Base-by-base conservation (phyloP, 2,329 filamentous ascomycete species). In the Aspergillus calidoustus region DNA sequence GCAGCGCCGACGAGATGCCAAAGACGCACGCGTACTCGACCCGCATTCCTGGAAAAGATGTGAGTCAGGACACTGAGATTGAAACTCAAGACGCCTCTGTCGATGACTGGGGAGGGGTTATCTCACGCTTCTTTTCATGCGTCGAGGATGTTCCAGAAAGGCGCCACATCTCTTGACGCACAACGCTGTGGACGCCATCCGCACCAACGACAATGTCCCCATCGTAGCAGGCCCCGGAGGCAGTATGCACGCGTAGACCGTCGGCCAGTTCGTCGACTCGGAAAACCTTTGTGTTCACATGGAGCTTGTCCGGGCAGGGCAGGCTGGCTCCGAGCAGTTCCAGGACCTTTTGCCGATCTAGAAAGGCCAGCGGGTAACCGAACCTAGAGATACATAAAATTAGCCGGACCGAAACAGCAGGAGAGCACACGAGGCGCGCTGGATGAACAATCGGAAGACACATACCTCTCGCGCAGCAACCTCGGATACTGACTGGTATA, bases 251-350 rank as follows among this genome's bases (percentile, higher is more conserved):
- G 1, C 57, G 60, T 3, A 74, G 70, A 3, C 67, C 69, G 6
- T 62, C 38, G 0, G 66, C 61, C 0, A 58, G 47, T 5, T 67
- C 59, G 1, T 69, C 61, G n/a, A 79, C 66, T 0, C 51, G 59
- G 2, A 55, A 51, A 3, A 80, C 71, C 6, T 66, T 63, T 44
- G 72, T 73, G n/a, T 66, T 69, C 0, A 69, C 64, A 1, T 71
- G 34, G 1, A 80, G 65, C 17, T 69, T 72, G 2, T 67, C 64
- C 52, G 76, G 79, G 49, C 76, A 53, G 9, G 47, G 31, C 13
- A 71, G 57, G 4, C 43, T 47, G 2, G 66, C 54, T 44, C 69
- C 69, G 5, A 72, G 60, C 4, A 64, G 60, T 30, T 64, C n/a
- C 6, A 73, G 61, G 7, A 71, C 30, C 11, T 57, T 31, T n/a